Percentiles rank a stretch among this genome's conserved stretches.
Evolutionary conservation across 805 yeast species (phyloP).

Genomic region (Groenewaldozyma tartarivorans): DNA sequence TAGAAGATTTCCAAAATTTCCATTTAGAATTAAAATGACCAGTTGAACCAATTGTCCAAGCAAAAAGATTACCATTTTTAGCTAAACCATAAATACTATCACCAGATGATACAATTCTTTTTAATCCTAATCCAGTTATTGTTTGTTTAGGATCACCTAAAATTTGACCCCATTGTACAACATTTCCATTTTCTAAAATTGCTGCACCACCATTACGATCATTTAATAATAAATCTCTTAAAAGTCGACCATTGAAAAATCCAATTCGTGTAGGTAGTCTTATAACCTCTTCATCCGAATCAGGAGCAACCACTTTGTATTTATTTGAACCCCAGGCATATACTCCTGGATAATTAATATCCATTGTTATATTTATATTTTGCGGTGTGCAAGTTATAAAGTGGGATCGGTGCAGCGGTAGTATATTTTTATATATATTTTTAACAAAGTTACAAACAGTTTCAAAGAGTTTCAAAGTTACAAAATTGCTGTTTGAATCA

Average conservation of each 20-base stretch:
- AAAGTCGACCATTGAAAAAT: conserved; percentile 50
- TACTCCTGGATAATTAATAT: conserved; percentile 40
- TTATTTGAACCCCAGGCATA: conserved; percentile 56
- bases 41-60: conserved; percentile 8
- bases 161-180: conserved; percentile 51
- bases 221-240: conserved; percentile 48
- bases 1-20: not conserved
- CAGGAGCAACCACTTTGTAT: conserved; percentile 27
- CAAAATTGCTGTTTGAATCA: no score
- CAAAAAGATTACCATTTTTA: conserved; percentile 26
- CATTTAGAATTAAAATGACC: not conserved
- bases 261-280: conserved; percentile 51
- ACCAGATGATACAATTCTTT: conserved; percentile 41
- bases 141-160: conserved; percentile 28
- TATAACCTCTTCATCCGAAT: conserved; percentile 25
- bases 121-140: conserved; percentile 39
- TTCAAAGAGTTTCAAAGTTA: no score
- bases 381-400: conserved; percentile 1
- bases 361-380: conserved; percentile 2
- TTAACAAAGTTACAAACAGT: no score
- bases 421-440: no score
- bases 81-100: conserved; percentile 34
- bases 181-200: conserved; percentile 57
- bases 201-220: conserved; percentile 38
- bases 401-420: no score